phyloP scores from a whole-genome alignment of 495 filamentous ascomycete species.

The Aspergillus indologenus region DNA sequence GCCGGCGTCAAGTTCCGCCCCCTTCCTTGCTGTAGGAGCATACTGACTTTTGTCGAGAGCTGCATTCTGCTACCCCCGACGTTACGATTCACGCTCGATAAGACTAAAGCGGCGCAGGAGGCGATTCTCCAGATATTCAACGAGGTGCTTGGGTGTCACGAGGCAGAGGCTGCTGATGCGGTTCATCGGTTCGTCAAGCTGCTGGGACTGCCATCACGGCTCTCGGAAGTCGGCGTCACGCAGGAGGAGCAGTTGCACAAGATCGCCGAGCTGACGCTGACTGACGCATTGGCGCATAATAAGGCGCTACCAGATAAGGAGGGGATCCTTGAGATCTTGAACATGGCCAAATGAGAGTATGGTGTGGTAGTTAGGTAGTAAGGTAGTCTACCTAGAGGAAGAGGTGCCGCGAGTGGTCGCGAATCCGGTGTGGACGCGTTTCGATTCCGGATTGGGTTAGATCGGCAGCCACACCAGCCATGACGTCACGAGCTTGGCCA shows the following conservation, averaged over 20 bases:
- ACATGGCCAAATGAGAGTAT: background rate
- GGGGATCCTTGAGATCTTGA: background rate
- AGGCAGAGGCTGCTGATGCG: background rate
- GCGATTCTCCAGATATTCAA: background rate
- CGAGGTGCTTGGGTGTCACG: slow-evolving; percentile 2
- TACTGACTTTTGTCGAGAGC: background rate
- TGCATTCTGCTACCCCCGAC: background rate
- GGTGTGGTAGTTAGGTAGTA: background rate
- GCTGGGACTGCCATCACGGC: background rate
- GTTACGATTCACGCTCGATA: background rate
- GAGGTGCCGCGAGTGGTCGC: background rate
- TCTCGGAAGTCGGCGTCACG: slow-evolving; percentile 1
- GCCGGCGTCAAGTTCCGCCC: background rate
- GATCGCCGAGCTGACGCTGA: background rate
- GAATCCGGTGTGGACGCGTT: background rate
- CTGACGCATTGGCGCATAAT: background rate
- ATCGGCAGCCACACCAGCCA: background rate
- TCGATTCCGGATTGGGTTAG: background rate
- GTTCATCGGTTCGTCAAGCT: background rate
- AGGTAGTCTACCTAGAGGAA: background rate
- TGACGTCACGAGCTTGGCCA: background rate
- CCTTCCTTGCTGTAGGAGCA: too few relatives aligned
- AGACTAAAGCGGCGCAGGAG: background rate
- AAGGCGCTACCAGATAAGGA: slow-evolving; percentile 2
- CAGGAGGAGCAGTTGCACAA: slow-evolving; percentile 2